A percentile compares a stretch with the other conserved stretches of the same genome.
Conservation (phyloP, 108 stramenopile genomes). For the Ochromonas danica region DNA sequence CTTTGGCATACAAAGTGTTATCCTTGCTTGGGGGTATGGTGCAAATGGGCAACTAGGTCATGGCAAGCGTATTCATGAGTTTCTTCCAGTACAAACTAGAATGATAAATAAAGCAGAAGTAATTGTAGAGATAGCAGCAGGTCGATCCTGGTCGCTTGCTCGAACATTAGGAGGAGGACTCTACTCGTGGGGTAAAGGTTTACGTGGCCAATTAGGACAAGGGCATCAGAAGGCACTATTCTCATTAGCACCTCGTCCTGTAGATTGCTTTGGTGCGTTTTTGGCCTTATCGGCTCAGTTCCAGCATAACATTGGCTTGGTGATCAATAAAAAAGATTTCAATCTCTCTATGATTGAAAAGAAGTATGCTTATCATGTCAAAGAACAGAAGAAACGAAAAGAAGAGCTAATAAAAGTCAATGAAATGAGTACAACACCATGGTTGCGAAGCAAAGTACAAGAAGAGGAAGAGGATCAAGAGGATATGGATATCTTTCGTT, state of each 20-base stretch:
- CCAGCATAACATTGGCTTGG: too few relatives aligned
- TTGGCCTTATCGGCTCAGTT: too few relatives aligned
- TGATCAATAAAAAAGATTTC: too few relatives aligned
- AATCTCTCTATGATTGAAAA: too few relatives aligned
- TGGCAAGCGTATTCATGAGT: neutral
- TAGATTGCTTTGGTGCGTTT: too few relatives aligned
- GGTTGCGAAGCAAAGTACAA: too few relatives aligned
- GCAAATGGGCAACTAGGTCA: constrained; percentile 25
- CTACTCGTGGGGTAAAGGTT: constrained; percentile 27
- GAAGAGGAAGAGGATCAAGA: too few relatives aligned
- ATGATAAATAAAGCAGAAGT: constrained; percentile 2
- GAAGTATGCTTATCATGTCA: too few relatives aligned
- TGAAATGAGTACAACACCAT: too few relatives aligned
- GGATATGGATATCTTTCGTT: too few relatives aligned
- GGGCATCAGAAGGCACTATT: neutral
- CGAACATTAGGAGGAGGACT: neutral
- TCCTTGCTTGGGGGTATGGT: constrained; percentile 5
- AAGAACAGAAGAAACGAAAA: too few relatives aligned
- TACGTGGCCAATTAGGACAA: neutral
- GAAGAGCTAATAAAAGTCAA: too few relatives aligned
- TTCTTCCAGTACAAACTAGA: neutral
- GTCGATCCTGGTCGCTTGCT: constrained; percentile 31
- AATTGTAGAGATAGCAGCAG: constrained; percentile 9
- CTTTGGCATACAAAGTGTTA: neutral
- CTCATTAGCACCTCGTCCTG: constrained; percentile 10